Percentiles rank a stretch among this genome's conserved stretches.
Conservation (phyloP, 345 rosid genomes). For the Hibiscus trionum region DNA sequence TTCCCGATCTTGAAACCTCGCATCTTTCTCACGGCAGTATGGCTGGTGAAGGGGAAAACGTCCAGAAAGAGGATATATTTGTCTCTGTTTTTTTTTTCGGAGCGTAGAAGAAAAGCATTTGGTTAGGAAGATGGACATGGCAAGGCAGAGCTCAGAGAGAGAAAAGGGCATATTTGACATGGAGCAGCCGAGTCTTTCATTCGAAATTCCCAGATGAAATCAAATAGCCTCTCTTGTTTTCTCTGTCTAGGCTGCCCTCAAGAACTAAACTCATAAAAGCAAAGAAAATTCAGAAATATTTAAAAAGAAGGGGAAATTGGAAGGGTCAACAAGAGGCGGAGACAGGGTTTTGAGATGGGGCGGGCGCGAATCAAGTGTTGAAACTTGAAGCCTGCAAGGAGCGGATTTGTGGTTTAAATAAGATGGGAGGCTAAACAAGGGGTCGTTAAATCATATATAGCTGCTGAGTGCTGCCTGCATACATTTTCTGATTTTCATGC, state of each 20-base stretch:
- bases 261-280: neutral
- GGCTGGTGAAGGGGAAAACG: neutral
- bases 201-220: neutral
- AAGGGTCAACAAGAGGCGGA: no score
- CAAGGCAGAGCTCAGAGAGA: neutral
- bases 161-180: neutral
- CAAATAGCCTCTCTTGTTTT: no score
- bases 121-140: neutral
- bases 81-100: no score
- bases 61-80: neutral
- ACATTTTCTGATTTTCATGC: no score
- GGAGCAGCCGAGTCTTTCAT: neutral
- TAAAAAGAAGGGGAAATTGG: neutral
- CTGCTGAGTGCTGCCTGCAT: no score
- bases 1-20: neutral
- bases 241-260: neutral
- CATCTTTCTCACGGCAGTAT: neutral
- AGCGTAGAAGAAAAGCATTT: no score
- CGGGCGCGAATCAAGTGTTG: neutral
- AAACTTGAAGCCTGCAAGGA: neutral
- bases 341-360: neutral
- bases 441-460: neutral
- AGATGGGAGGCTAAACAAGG: neutral
- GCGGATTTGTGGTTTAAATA: neutral
- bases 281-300: no score